Base-by-base conservation (phyloP, 257 asterid genomes). In the Solanum dulcamara region DNA sequence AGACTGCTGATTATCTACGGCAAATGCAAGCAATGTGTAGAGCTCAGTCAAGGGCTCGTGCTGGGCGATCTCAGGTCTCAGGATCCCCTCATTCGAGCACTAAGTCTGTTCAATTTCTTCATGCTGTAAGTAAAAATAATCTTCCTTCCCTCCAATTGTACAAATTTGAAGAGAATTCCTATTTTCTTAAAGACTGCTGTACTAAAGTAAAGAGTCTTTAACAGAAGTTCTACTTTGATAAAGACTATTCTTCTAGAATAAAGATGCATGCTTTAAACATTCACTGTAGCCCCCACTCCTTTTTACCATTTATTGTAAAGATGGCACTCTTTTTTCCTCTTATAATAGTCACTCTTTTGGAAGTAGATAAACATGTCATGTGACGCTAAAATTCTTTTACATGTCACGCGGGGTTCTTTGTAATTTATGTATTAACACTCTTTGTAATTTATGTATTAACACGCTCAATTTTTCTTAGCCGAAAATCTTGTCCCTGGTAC, bases 1-100 rank as follows among this genome's bases (percentile, higher is more conserved):
- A 88, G 60, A 92, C 95, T 4, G 94, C 98, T 6, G 91, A 89
- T 33, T 68, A 86, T 32, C 84, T 97, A 40, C 88, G 91, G 42
- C 92, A 92, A 18, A 38, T 92, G 84, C 96, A 93, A 83, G 96
- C 93, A 1, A 90, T 94, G 24, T 87, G 86, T 17, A 90, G 96
- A 38, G 95, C 94, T 6, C 99, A 92, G 86, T 91, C 91, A 0
- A 87, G 96, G 50, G 98, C 93, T 53, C 93, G 93, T 24, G 84
- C 92, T 0, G 92, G 92, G 6, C 92, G 95, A 1, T 84, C 86
- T 8, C 86, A 81, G 20, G 38, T 70, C 70, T 90, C 89, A 3
- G 98, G 92, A 20, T 93, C 97, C 17, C 97, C 96, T 12, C 91
- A 88, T 32, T 89, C 94, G 20, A 88, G 90, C 90, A 83, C 87